Conservation (phyloP, 805 yeast genomes). For the Vanderwaltozyma polyspora region DNA sequence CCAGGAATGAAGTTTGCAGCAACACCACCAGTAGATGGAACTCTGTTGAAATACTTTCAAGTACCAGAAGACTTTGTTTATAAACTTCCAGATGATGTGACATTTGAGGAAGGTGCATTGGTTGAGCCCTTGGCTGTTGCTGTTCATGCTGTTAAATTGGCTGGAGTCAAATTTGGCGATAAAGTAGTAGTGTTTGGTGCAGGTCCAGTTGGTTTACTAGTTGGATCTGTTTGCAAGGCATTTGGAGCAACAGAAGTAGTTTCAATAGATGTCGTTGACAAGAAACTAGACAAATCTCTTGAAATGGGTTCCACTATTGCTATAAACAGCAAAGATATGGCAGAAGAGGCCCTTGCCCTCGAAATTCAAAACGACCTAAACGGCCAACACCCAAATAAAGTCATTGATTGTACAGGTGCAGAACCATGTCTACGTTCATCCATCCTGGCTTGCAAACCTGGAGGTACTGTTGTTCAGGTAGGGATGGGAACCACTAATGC, state of each 20-base stretch:
- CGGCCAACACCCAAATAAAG: conserved; percentile 38
- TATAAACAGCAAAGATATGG: conserved; percentile 35
- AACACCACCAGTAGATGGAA: conserved; percentile 79
- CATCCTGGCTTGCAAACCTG: conserved; percentile 46
- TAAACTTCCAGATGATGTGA: conserved; percentile 66
- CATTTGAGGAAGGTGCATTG: conserved; percentile 77
- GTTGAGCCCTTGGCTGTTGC: conserved; percentile 83
- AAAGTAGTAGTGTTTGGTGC: conserved; percentile 71
- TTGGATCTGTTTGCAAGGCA: conserved; percentile 61
- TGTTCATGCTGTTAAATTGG: conserved; percentile 66
- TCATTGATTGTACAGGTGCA: conserved; percentile 83
- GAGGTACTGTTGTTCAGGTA: conserved; percentile 72
- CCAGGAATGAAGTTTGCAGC: conserved; percentile 87
- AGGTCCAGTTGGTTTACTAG: conserved; percentile 76
- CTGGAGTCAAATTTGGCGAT: conserved; percentile 52
- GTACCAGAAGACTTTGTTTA: conserved; percentile 76
- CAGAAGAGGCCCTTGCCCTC: conserved; percentile 20
- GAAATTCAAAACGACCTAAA: conserved; percentile 24
- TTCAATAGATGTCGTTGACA: conserved; percentile 59
- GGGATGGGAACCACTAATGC: conserved; percentile 71
- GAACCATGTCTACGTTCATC: conserved; percentile 64
- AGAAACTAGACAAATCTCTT: conserved; percentile 56
- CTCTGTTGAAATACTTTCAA: conserved; percentile 60
- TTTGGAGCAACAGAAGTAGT: conserved; percentile 65
- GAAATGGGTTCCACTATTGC: conserved; percentile 59